Percentiles rank a stretch among this genome's conserved stretches.
These are phyloP conservation scores for Rhodotorula taiwanensis DNA, from an alignment of 768 basidiomycete genomes.

Conservation along the genomic window DNA sequence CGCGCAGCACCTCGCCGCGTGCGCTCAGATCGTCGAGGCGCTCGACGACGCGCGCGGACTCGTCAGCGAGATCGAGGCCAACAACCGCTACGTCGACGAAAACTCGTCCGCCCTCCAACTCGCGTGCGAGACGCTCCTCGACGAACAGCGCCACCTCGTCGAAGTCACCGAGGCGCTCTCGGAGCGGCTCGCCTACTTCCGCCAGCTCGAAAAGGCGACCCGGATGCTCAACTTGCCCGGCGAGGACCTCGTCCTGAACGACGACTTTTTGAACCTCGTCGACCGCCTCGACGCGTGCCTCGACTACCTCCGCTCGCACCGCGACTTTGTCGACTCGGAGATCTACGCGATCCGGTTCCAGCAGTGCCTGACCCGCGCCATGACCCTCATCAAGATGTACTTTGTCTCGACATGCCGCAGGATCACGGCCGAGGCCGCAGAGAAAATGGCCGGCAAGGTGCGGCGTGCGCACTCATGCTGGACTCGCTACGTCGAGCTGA, in stretches of 20 bases:
- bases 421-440: constrained; percentile 68
- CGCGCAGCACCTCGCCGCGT: constrained; percentile 65
- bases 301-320: constrained; percentile 66
- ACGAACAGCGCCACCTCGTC: constrained; percentile 78
- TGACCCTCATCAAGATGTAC: constrained; percentile 97
- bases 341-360: constrained; percentile 93
- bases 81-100: constrained; percentile 82
- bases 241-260: constrained; percentile 78
- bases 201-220: constrained; percentile 85
- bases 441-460: constrained; percentile 68
- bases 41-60: constrained; percentile 67
- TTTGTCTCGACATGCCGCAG: constrained; percentile 78
- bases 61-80: constrained; percentile 72
- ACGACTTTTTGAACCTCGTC: constrained; percentile 92
- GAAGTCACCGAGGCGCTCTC: constrained; percentile 76
- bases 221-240: constrained; percentile 91
- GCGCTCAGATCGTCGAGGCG: constrained; percentile 64
- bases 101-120: constrained; percentile 83
- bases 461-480: not conserved
- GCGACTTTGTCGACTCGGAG: constrained; percentile 85
- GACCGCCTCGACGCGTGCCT: constrained; percentile 92
- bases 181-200: constrained; percentile 79
- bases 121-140: constrained; percentile 79
- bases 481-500: not conserved
- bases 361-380: constrained; percentile 94